Conservation (phyloP, 2,329 filamentous ascomycete species). For the Fusarium poae region DNA sequence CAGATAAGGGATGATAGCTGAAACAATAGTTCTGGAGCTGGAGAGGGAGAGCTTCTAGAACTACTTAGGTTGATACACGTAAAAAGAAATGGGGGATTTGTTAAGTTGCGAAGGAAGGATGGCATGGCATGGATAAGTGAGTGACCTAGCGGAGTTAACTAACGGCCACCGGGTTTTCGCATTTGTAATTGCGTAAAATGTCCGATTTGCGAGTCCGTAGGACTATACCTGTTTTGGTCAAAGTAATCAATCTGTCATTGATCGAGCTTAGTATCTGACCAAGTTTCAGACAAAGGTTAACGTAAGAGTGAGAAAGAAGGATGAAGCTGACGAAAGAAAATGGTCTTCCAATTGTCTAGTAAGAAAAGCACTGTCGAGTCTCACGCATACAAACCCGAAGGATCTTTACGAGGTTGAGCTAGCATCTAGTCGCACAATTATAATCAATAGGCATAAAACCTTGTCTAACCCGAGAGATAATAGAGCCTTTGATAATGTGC, state of each 20-base stretch:
- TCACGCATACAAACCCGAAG: constrained; percentile 10
- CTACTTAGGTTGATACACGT: constrained; percentile 18
- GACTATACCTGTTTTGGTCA: constrained; percentile 30
- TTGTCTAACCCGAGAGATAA: constrained; percentile 4
- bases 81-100: constrained; percentile 32
- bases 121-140: constrained; percentile 12
- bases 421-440: constrained; percentile 18
- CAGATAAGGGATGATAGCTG: constrained; percentile 4
- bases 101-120: constrained; percentile 14
- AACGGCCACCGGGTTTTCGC: constrained; percentile 42
- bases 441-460: constrained; percentile 4
- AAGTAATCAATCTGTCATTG: constrained; percentile 15
- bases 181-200: constrained; percentile 43
- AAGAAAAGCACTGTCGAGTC: neutral
- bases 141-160: constrained; percentile 39
- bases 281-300: constrained; percentile 22
- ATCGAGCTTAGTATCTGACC: constrained; percentile 31
- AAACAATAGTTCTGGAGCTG: constrained; percentile 12
- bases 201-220: constrained; percentile 40
- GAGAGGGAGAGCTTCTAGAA: constrained; percentile 11
- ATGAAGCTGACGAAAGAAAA: constrained; percentile 28
- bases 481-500: neutral
- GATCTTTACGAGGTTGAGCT: constrained; percentile 8
- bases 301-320: constrained; percentile 17
- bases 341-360: neutral